Conservation (phyloP, 2,329 filamentous ascomycete genomes). For the Mycocentrospora acerina region DNA sequence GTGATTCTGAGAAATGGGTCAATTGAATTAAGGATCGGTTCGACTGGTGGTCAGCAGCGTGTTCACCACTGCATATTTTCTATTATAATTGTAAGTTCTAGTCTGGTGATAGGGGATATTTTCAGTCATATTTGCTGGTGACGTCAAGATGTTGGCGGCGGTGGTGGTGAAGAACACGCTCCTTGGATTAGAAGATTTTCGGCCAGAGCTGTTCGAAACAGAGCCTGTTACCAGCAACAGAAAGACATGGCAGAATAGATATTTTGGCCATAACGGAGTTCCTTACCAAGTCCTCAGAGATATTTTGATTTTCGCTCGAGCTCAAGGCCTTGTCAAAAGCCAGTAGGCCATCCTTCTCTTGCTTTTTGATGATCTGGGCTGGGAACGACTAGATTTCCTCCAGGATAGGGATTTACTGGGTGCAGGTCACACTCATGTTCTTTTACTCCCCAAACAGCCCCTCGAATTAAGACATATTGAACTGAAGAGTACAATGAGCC, state of each 20-base stretch:
- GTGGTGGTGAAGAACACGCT: too few species aligned
- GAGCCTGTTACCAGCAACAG: slow-evolving; percentile 43
- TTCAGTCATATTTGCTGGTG: too few species aligned
- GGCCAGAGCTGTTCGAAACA: too few species aligned
- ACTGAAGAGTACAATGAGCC: neutral
- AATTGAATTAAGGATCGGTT: too few species aligned
- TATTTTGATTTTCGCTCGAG: slow-evolving; percentile 12
- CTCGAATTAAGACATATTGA: slow-evolving; percentile 24
- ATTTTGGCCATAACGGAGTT: slow-evolving; percentile 34
- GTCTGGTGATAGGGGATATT: too few species aligned
- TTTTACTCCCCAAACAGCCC: slow-evolving; percentile 34
- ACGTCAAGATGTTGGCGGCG: too few species aligned
- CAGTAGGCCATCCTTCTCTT: slow-evolving; percentile 34
- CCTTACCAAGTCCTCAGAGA: slow-evolving; percentile 29
- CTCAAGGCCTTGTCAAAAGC: slow-evolving; percentile 26
- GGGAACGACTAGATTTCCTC: slow-evolving; percentile 25
- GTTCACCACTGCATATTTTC: too few species aligned
- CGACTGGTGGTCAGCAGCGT: too few species aligned
- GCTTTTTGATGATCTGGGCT: slow-evolving; percentile 33
- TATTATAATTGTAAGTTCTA: too few species aligned
- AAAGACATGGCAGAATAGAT: slow-evolving; percentile 36
- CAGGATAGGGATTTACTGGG: slow-evolving; percentile 26
- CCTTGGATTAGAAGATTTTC: slow-evolving; percentile 60
- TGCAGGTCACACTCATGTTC: slow-evolving; percentile 22
- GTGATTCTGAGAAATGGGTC: too few species aligned